Percentiles rank a stretch among this genome's conserved stretches.
phyloP scores from a whole-genome alignment of 805 yeast species.

The Candida khao-thaluensis region DNA sequence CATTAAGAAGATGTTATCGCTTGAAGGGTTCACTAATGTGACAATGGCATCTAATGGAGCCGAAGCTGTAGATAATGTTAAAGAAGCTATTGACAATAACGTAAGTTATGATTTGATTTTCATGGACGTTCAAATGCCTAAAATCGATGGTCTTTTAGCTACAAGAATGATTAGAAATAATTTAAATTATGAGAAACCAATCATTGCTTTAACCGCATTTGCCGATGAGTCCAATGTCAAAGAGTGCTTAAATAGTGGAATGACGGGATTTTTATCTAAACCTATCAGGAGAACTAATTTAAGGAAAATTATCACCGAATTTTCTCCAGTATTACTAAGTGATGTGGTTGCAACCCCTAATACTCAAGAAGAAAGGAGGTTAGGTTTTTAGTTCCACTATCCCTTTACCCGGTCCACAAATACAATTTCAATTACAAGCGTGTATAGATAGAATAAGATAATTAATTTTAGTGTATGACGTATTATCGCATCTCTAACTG shows the following conservation, averaged over 20 bases:
- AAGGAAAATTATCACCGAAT: slow-evolving; percentile 52
- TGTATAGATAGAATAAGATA: too few species aligned
- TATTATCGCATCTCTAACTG: too few species aligned
- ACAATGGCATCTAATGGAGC: slow-evolving; percentile 86
- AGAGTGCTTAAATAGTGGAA: slow-evolving; percentile 85
- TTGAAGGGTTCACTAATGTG: slow-evolving; percentile 75
- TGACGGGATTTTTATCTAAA: slow-evolving; percentile 87
- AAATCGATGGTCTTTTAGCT: slow-evolving; percentile 83
- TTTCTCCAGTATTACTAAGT: slow-evolving; percentile 36
- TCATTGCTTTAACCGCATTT: slow-evolving; percentile 92
- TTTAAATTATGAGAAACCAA: slow-evolving; percentile 63
- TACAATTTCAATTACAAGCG: too few species aligned
- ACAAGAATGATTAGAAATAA: slow-evolving; percentile 70
- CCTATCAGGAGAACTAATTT: slow-evolving; percentile 77
- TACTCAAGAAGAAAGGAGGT: slow-evolving; percentile 26
- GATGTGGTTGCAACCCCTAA: slow-evolving; percentile 37
- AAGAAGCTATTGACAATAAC: slow-evolving; percentile 41
- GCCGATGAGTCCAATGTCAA: slow-evolving; percentile 89
- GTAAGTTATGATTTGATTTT: slow-evolving; percentile 68
- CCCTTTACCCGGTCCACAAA: background rate
- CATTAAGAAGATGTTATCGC: slow-evolving; percentile 77
- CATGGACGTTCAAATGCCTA: slow-evolving; percentile 99
- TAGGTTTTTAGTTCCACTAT: slow-evolving; percentile 17
- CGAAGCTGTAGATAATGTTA: slow-evolving; percentile 75
- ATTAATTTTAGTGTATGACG: too few species aligned